Base-by-base conservation (phyloP, 1,284 basidiomycete genomes). In the Heterobasidion annosum region DNA sequence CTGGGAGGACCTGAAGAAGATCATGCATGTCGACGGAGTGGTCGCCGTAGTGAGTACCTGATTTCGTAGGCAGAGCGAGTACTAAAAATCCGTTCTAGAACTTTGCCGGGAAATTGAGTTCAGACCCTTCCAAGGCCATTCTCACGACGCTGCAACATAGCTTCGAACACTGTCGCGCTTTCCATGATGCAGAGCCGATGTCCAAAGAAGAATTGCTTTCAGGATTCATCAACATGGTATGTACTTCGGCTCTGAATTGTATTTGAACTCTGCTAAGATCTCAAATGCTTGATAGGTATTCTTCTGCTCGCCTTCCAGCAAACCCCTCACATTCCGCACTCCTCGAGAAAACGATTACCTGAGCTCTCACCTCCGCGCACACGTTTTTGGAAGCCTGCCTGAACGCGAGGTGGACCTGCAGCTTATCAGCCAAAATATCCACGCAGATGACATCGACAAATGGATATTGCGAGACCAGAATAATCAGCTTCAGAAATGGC, bases 141-240 rank as follows among this genome's bases (percentile, higher is more conserved):
- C 66, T 88, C 7, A 69, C 77, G 25, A 96, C 93, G 0, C 67
- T 97, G 2, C 68, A 73, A 59, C 75, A 65, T 62, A 79, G 64
- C 25, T 94, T 96, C 66, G 74, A 74, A 1, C 77, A 81, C 61
- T 97, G 93, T 65, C 81, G 91, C 18, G 84, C 78, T 1, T 93
- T 94, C 73, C 83, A 88, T 59, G 93, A 96, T 67, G 70, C 74
- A 9, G 65, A 72, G 18, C 58, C 60, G 35, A 60, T 79, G 10
- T 57, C 69, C 0, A 73, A 76, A 25, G 74, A 81, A 43, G 64
- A 76, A 56, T 69, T 76, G 44, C 66, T 73, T 32, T 68, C 75
- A 2, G 81, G 83, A 44, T 83, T 89, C 63, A 71, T 85, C 50
- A 94, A 94, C 66, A 78, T 92, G 70, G 91, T 91, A 59, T 54